A percentile compares a stretch with the other conserved stretches of the same genome.
phyloP scores from a whole-genome alignment of 805 yeast species.

The Candida sithepensis region DNA sequence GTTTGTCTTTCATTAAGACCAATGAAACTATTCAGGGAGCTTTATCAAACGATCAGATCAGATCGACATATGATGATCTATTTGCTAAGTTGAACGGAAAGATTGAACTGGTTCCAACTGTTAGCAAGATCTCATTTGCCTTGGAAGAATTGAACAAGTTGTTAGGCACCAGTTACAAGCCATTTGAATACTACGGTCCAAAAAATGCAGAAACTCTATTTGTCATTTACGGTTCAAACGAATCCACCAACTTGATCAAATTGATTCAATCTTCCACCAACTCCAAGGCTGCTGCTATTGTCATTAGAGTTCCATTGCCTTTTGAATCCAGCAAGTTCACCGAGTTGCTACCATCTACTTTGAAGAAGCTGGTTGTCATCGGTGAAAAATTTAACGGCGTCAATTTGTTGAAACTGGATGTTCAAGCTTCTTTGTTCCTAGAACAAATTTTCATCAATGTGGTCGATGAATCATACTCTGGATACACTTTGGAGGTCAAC shows the following conservation, averaged over 20 bases:
- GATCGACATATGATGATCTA: constrained; percentile 37
- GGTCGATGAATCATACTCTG: constrained; percentile 45
- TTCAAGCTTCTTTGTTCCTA: constrained; percentile 65
- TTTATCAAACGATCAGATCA: constrained; percentile 40
- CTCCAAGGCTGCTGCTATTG: constrained; percentile 57
- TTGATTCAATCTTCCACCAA: constrained; percentile 35
- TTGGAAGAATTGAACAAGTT: constrained; percentile 48
- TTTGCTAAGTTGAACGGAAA: constrained; percentile 25
- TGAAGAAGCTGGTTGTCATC: constrained; percentile 62
- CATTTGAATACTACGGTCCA: constrained; percentile 71
- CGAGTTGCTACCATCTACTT: constrained; percentile 51
- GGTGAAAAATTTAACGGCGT: constrained; percentile 45
- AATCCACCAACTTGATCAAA: constrained; percentile 50
- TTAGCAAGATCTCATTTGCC: constrained; percentile 40
- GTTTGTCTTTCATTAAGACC: constrained; percentile 57
- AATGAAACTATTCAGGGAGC: constrained; percentile 44
- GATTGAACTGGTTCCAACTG: constrained; percentile 22
- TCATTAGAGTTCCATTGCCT: constrained; percentile 77
- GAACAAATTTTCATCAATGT: constrained; percentile 43
- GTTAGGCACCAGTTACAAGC: constrained; percentile 51
- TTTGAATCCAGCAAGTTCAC: constrained; percentile 64
- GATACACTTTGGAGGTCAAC: constrained; percentile 21
- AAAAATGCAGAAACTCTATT: constrained; percentile 65
- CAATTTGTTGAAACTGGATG: constrained; percentile 59
- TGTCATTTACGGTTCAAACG: constrained; percentile 75